These are phyloP conservation scores for Chrysoporthe austroafricana DNA, from an alignment of 2,329 filamentous ascomycete species.

Conservation along the genomic window DNA sequence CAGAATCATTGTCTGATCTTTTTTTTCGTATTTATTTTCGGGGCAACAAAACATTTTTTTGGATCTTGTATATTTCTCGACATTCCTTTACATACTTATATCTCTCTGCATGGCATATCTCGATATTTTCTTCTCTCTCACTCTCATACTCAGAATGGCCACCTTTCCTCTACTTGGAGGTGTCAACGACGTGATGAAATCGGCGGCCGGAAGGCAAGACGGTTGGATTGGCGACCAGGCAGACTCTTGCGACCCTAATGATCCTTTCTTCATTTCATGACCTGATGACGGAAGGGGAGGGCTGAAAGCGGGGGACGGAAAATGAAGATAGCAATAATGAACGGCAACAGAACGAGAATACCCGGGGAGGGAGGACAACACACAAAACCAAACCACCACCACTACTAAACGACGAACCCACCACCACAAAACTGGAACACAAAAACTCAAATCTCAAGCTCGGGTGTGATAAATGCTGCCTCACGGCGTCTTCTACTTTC, in stretches of 20 bases:
- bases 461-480: slow-evolving; percentile 48
- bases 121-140: neutral
- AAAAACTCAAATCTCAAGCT: slow-evolving; percentile 25
- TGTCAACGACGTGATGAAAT: slow-evolving; percentile 11
- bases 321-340: slow-evolving; percentile 15
- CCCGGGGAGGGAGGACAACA: slow-evolving; percentile 3
- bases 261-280: slow-evolving; percentile 21
- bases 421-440: slow-evolving; percentile 24
- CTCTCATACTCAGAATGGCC: neutral
- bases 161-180: neutral
- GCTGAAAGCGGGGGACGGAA: slow-evolving; percentile 22
- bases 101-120: slow-evolving; percentile 1
- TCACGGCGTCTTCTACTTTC: slow-evolving; percentile 46
- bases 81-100: slow-evolving; percentile 7
- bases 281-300: slow-evolving; percentile 31
- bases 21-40: neutral
- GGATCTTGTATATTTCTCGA: slow-evolving; percentile 17
- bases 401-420: slow-evolving; percentile 2
- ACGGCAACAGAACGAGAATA: slow-evolving; percentile 20
- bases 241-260: slow-evolving; percentile 3
- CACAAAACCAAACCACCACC: neutral
- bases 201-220: slow-evolving; percentile 8
- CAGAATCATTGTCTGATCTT: slow-evolving; percentile 10
- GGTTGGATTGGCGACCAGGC: neutral
- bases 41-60: slow-evolving; percentile 7